Conservation (phyloP, 2,329 filamentous ascomycete species). For the Claviceps citrina region DNA sequence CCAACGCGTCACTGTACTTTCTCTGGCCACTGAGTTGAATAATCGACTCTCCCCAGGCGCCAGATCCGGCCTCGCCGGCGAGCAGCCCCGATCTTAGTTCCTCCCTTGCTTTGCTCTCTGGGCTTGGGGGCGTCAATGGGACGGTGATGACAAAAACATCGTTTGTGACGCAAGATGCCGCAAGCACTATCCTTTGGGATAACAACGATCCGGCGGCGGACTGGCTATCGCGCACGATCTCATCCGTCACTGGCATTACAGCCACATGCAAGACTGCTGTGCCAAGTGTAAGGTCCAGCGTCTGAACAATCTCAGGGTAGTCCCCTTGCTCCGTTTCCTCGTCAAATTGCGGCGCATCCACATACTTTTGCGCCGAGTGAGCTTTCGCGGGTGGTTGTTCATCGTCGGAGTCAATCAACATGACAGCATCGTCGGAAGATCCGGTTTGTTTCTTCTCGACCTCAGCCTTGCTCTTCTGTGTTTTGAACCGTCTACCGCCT, state of each 20-base stretch:
- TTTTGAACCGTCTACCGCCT: conserved; percentile 44
- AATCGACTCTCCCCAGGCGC: conserved; percentile 48
- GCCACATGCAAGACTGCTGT: conserved; percentile 41
- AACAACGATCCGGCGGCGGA: conserved; percentile 32
- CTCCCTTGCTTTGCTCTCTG: conserved; percentile 39
- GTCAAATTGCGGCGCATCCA: conserved; percentile 44
- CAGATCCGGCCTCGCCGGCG: conserved; percentile 40
- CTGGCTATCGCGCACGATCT: conserved; percentile 31
- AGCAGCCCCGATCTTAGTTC: conserved; percentile 37
- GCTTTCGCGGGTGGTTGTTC: conserved; percentile 28
- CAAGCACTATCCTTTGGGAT: conserved; percentile 44
- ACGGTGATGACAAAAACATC: conserved; percentile 43
- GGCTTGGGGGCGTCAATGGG: conserved; percentile 46
- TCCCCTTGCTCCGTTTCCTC: conserved; percentile 32
- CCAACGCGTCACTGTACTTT: conserved; percentile 37
- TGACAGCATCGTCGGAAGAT: conserved; percentile 34
- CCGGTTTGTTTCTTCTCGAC: conserved; percentile 37
- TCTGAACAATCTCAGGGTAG: conserved; percentile 42
- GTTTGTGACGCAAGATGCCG: conserved; percentile 41
- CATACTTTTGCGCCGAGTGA: conserved; percentile 19
- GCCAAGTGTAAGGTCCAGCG: conserved; percentile 44
- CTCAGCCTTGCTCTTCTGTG: conserved; percentile 18
- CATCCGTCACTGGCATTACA: conserved; percentile 33
- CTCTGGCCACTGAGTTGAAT: conserved; percentile 37
- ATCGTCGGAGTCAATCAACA: conserved; percentile 50